These are phyloP conservation scores for Trametes cinnabarina DNA, from an alignment of 768 basidiomycete genomes.

Conservation along the genomic window DNA sequence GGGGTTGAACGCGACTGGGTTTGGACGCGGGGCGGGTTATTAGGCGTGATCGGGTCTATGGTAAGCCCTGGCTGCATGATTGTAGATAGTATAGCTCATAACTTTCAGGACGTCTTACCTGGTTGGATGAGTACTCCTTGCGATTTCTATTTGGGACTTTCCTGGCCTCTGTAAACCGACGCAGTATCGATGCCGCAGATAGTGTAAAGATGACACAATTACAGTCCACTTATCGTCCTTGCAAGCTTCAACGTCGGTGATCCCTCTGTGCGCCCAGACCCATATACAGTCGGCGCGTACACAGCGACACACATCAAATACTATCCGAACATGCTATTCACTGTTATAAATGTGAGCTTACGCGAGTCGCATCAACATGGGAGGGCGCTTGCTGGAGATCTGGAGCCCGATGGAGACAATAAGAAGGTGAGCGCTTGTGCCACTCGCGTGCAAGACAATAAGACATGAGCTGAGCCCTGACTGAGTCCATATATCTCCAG, in stretches of 20 bases:
- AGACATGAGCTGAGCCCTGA: slow-evolving; percentile 1
- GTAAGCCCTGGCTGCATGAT: too few species aligned
- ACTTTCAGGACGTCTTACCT: too few species aligned
- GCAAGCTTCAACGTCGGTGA: too few species aligned
- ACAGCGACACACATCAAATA: neutral
- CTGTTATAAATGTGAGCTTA: neutral
- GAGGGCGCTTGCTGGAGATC: neutral
- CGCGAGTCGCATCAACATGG: neutral
- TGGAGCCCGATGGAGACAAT: slow-evolving; percentile 15
- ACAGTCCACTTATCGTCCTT: too few species aligned
- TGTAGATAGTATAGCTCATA: too few species aligned
- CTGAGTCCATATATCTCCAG: slow-evolving; percentile 4
- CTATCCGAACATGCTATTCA: neutral
- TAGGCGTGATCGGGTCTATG: neutral
- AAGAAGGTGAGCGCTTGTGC: slow-evolving; percentile 3
- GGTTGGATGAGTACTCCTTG: too few species aligned
- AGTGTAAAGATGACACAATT: too few species aligned
- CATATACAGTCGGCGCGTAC: too few species aligned
- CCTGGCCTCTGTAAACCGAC: too few species aligned
- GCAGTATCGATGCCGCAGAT: too few species aligned
- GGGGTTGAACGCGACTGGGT: slow-evolving; percentile 4
- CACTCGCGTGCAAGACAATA: slow-evolving; percentile 13
- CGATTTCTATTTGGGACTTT: too few species aligned
- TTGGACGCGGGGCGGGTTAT: neutral
- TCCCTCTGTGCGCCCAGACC: too few species aligned